These are phyloP conservation scores for Limnanthes douglasii DNA, from an alignment of 345 rosid species.

Conservation along the genomic window DNA sequence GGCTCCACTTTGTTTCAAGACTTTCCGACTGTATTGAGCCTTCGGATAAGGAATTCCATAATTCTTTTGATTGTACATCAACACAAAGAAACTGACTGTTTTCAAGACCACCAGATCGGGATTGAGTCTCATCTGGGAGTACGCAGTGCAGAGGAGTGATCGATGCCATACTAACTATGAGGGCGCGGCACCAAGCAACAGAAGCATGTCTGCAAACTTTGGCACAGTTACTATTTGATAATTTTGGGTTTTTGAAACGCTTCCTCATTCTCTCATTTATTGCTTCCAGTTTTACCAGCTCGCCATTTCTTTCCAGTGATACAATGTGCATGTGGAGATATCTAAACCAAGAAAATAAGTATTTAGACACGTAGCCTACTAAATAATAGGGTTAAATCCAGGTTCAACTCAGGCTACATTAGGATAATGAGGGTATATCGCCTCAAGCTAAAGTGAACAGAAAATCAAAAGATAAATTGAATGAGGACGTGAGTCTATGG, in stretches of 20 bases:
- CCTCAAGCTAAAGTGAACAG: too few species aligned
- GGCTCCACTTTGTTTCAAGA: conserved; percentile 61
- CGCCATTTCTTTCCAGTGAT: conserved; percentile 50
- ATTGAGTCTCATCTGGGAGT: conserved; percentile 25
- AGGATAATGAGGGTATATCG: too few species aligned
- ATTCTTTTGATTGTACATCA: conserved; percentile 51
- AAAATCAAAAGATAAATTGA: too few species aligned
- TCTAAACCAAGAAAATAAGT: conserved; percentile 23
- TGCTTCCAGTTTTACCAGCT: conserved; percentile 69
- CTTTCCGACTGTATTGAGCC: conserved; percentile 30
- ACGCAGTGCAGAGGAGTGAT: conserved; percentile 50
- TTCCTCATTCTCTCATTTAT: conserved; percentile 81
- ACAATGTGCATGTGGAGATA: conserved; percentile 56
- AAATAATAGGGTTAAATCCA: too few species aligned
- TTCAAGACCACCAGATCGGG: conserved; percentile 25
- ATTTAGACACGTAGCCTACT: not conserved
- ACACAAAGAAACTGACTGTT: conserved; percentile 45
- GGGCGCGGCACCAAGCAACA: conserved; percentile 81
- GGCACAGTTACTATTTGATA: conserved; percentile 60
- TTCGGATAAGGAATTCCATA: conserved; percentile 64
- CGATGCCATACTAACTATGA: conserved; percentile 51
- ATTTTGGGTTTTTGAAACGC: conserved; percentile 86
- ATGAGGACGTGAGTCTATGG: too few species aligned
- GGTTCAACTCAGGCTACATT: too few species aligned
- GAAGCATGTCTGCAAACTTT: conserved; percentile 93